Base-by-base conservation (phyloP, 495 filamentous ascomycete genomes). In the Platismatia glauca region DNA sequence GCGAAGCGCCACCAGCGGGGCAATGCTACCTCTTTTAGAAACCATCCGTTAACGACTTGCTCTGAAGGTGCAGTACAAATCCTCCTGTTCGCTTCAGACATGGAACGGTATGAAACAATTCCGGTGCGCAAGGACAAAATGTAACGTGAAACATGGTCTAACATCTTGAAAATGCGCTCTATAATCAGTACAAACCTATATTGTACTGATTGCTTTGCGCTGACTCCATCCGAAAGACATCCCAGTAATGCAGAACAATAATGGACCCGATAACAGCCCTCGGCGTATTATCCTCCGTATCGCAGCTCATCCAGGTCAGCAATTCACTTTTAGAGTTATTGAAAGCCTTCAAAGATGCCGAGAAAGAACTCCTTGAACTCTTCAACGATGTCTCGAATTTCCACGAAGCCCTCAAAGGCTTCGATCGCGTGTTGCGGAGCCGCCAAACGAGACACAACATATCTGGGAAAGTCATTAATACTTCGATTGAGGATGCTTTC, bases 211-310 rank as follows among this genome's bases (percentile, higher is more conserved):
- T 44, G 7, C 41, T 44, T 44, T 44, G 41, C 41, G 44, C n/a
- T 12, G n/a, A 46, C 44, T 44, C 44, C 44, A 46, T 2, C n/a
- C n/a, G 0, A 12, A 46, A 24, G n/a, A 13, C 8, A n/a, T 13
- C 20, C 44, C 9, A n/a, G 34, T n/a, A 27, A 59, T 64, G 61
- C 61, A 16, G 15, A 22, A 13, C 31, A 64, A 50, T 41, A 9
- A 64, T 64, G 61, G 61, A 64, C 29, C 61, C 61, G 6, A 64
- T 64, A 33, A 64, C 61, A 59, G 61, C 61, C 18, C 62, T 64
- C 15, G 61, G 61, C 41, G 35, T 64, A 41, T 34, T 64, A 35
- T 57, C 37, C 35, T 60, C 61, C 2, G 37, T 64, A n/a, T 39
- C 61, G 4, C 43, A 59, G 38, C 56, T 64, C 20, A 52, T 64